Conservation (phyloP, 768 basidiomycete genomes). For the Wakefieldia striispora region DNA sequence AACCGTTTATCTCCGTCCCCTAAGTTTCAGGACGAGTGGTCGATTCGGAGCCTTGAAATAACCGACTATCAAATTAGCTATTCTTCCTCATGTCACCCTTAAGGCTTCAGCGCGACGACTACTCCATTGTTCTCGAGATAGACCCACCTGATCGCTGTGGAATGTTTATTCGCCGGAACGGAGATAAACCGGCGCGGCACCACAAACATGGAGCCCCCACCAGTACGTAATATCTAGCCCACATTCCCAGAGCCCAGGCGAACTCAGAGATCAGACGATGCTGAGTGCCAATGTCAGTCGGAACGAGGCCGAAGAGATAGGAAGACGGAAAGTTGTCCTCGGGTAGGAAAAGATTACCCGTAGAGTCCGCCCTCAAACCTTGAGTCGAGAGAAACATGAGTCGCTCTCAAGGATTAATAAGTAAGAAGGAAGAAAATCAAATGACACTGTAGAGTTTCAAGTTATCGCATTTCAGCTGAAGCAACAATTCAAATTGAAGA, state of each 20-base stretch:
- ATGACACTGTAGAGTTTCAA: too few species aligned
- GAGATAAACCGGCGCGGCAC: neutral
- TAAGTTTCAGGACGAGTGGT: neutral
- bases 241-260: neutral
- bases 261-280: neutral
- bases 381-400: too few species aligned
- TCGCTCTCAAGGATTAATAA: too few species aligned
- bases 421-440: too few species aligned
- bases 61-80: neutral
- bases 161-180: neutral
- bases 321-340: too few species aligned
- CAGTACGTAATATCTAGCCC: neutral
- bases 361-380: too few species aligned
- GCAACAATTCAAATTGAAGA: too few species aligned
- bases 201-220: neutral
- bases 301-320: neutral
- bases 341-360: too few species aligned
- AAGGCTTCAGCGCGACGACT: constrained; percentile 4
- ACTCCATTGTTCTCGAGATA: neutral
- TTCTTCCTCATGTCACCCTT: neutral
- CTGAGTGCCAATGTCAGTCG: neutral
- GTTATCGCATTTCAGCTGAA: too few species aligned
- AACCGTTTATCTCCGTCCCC: neutral
- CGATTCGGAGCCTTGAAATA: constrained; percentile 1
- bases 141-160: neutral